These are phyloP conservation scores for Phyllosticta capitalensis DNA, from an alignment of 2,329 filamentous ascomycete genomes.

Conservation along the genomic window DNA sequence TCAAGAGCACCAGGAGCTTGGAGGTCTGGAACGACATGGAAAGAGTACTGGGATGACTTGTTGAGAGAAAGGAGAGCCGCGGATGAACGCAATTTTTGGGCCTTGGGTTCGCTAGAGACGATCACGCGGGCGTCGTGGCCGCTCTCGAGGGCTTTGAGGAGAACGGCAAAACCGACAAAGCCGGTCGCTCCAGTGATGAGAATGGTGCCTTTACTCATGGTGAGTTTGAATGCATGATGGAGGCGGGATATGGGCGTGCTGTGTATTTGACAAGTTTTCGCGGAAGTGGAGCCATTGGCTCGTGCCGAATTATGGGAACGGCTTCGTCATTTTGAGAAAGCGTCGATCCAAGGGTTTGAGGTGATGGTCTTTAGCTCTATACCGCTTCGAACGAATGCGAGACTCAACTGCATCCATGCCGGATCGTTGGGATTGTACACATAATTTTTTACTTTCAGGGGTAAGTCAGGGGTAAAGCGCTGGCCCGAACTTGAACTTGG, in stretches of 20 bases:
- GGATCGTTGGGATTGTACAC: no score
- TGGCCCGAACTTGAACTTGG: no score
- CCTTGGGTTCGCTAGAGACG: conserved; percentile 15
- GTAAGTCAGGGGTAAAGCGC: no score
- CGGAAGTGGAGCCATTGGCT: background rate
- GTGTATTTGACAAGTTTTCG: background rate
- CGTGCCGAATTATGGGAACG: background rate
- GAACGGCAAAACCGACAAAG: conserved; percentile 23
- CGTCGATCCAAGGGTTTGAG: background rate
- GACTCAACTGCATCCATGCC: no score
- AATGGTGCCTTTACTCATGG: conserved; percentile 8
- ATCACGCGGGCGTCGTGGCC: conserved; percentile 24
- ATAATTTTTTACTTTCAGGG: no score
- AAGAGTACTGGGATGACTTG: conserved; percentile 13
- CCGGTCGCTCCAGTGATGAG: conserved; percentile 27
- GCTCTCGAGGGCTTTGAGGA: conserved; percentile 18
- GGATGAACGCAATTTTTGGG: background rate
- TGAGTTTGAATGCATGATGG: background rate
- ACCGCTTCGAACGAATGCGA: no score
- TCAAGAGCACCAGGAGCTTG: conserved; percentile 26
- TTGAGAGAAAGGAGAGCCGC: background rate
- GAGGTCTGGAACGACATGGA: conserved; percentile 28
- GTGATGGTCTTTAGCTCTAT: no score
- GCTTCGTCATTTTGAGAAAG: background rate
- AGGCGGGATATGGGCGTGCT: background rate